Percentiles rank a stretch among this genome's conserved stretches.
Conservation (phyloP, 2,329 filamentous ascomycete genomes). For the Colletotrichum sp. region DNA sequence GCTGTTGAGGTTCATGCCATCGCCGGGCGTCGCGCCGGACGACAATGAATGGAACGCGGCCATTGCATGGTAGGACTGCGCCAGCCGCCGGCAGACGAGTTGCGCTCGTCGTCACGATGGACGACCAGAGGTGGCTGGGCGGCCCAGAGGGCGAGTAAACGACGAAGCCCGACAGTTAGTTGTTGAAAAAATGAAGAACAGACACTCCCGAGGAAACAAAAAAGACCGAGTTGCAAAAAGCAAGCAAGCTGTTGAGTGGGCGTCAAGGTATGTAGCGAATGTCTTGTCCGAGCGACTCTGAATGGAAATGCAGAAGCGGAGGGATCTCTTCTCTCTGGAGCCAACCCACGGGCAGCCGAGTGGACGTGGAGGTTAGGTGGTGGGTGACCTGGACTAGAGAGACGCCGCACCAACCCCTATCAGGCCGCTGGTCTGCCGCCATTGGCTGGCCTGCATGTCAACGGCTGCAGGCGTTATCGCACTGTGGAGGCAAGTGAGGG, state of each 20-base stretch:
- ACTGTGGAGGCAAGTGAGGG: slow-evolving; percentile 12
- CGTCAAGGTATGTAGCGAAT: background rate
- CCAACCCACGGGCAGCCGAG: background rate
- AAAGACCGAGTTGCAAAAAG: background rate
- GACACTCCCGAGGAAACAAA: background rate
- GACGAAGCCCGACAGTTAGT: background rate
- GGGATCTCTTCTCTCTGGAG: background rate
- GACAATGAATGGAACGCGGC: slow-evolving; percentile 61
- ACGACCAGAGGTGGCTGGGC: background rate
- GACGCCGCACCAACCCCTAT: slow-evolving; percentile 13
- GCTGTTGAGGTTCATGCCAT: slow-evolving; percentile 50
- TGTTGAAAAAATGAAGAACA: background rate
- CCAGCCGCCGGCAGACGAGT: slow-evolving; percentile 22
- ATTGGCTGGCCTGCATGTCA: slow-evolving; percentile 1
- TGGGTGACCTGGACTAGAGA: background rate
- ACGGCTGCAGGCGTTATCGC: background rate
- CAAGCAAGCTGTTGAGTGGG: background rate
- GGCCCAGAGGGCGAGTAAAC: background rate
- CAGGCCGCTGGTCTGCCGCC: background rate
- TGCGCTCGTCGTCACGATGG: background rate
- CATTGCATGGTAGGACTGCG: slow-evolving; percentile 53
- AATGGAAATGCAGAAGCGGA: slow-evolving; percentile 15
- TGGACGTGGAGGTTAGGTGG: slow-evolving; percentile 7
- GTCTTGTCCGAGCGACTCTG: slow-evolving; percentile 4
- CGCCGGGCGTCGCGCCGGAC: slow-evolving; percentile 46